Percentiles rank a stretch among this genome's conserved stretches.
These are phyloP conservation scores for Termitomyces titanicus DNA, from an alignment of 768 basidiomycete species.

Conservation along the genomic window DNA sequence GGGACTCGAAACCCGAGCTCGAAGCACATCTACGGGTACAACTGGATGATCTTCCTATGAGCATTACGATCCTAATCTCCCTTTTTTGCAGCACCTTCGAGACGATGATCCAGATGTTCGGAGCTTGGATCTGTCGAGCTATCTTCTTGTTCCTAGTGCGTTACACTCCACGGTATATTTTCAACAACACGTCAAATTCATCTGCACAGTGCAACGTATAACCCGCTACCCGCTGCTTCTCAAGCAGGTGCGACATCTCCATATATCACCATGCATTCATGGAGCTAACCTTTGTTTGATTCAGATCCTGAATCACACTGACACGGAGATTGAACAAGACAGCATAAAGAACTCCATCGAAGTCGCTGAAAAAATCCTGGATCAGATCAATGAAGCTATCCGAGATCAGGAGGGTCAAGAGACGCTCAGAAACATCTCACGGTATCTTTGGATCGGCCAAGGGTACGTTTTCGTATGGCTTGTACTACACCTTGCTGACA, in stretches of 20 bases:
- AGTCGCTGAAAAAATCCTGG: constrained; percentile 70
- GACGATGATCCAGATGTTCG: constrained; percentile 77
- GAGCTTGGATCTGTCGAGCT: constrained; percentile 86
- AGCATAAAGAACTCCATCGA: constrained; percentile 52
- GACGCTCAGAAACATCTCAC: constrained; percentile 69
- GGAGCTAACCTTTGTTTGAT: background rate
- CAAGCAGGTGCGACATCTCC: constrained; percentile 49
- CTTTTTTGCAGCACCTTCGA: constrained; percentile 52
- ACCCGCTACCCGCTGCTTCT: constrained; percentile 92
- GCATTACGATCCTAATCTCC: background rate
- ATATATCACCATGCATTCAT: background rate
- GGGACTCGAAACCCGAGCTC: constrained; percentile 65
- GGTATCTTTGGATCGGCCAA: constrained; percentile 84
- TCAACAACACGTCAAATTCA: background rate
- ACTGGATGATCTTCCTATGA: background rate
- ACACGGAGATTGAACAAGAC: constrained; percentile 56
- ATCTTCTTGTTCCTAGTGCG: constrained; percentile 87
- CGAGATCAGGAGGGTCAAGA: constrained; percentile 79
- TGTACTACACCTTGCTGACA: constrained; percentile 26
- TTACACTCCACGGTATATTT: constrained; percentile 3
- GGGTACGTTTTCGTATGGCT: constrained; percentile 44
- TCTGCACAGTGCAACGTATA: constrained; percentile 80
- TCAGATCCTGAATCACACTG: constrained; percentile 79
- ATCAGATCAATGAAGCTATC: constrained; percentile 85
- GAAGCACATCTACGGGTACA: constrained; percentile 64